A percentile compares a stretch with the other conserved stretches of the same genome.
Evolutionary conservation across 805 yeast species (phyloP).

Genomic region (Yarrowia keelungensis): DNA sequence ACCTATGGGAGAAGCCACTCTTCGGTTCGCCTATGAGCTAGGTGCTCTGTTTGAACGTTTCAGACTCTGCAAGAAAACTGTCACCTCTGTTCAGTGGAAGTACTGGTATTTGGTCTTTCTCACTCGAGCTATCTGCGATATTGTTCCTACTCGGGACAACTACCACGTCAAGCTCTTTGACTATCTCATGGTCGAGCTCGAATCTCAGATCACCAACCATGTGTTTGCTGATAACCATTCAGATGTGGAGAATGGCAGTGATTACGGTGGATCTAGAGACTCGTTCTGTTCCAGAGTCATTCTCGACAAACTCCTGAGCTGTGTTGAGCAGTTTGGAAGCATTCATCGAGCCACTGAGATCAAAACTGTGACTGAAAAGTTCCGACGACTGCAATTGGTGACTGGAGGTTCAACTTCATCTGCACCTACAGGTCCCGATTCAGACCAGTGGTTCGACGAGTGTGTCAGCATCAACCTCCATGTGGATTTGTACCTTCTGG

Average conservation of each 20-base stretch:
- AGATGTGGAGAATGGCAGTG: neutral
- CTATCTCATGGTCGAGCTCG: constrained; percentile 31
- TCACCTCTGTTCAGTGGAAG: constrained; percentile 33
- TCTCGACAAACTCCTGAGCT: constrained; percentile 9
- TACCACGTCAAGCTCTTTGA: constrained; percentile 31
- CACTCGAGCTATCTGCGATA: constrained; percentile 10
- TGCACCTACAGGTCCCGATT: constrained; percentile 9
- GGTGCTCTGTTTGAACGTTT: constrained; percentile 22
- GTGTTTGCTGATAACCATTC: constrained; percentile 6
- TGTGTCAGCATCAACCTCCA: constrained; percentile 24
- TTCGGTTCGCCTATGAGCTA: constrained; percentile 23
- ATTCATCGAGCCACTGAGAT: neutral
- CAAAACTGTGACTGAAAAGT: constrained; percentile 11
- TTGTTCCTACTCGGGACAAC: constrained; percentile 17
- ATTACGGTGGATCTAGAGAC: neutral
- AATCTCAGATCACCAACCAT: constrained; percentile 26
- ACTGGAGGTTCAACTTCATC: constrained; percentile 1
- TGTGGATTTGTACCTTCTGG: neutral
- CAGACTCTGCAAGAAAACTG: constrained; percentile 17
- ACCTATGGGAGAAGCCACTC: neutral
- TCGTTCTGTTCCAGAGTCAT: constrained; percentile 8
- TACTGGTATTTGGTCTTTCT: constrained; percentile 32
- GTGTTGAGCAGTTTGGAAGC: constrained; percentile 29
- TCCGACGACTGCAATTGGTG: neutral
- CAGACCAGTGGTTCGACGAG: constrained; percentile 31